A percentile compares a stretch with the other conserved stretches of the same genome.
Conservation (phyloP, 805 yeast species). For the Teunomyces barrocoloradensis region DNA sequence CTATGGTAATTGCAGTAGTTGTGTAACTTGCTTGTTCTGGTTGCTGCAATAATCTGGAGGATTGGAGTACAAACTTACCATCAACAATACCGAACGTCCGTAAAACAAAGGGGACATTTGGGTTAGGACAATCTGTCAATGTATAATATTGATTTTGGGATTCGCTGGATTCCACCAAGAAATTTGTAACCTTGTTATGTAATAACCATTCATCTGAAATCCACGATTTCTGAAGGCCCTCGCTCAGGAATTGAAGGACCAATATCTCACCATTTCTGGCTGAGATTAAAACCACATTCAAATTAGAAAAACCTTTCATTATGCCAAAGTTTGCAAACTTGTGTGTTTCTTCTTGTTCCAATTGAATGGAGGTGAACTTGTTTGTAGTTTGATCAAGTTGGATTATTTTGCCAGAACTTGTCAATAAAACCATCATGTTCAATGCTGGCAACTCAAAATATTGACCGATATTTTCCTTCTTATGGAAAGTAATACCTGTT, state of each 20-base stretch:
- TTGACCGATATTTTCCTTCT: slow-evolving; percentile 61
- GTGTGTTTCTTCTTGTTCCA: slow-evolving; percentile 5
- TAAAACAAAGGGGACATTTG: slow-evolving; percentile 50
- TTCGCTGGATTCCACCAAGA: slow-evolving; percentile 27
- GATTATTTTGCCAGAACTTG: slow-evolving; percentile 59
- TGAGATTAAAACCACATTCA: slow-evolving; percentile 26
- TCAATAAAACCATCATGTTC: slow-evolving; percentile 48
- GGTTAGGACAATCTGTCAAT: slow-evolving; percentile 67
- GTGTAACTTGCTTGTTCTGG: slow-evolving; percentile 51
- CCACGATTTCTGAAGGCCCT: slow-evolving; percentile 19
- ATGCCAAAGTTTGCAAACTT: slow-evolving; percentile 40
- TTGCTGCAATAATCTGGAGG: slow-evolving; percentile 29
- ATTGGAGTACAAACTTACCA: slow-evolving; percentile 18
- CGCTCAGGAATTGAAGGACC: slow-evolving; percentile 34
- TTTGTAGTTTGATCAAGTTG: slow-evolving; percentile 18
- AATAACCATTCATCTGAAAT: slow-evolving; percentile 18
- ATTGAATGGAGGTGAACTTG: neutral
- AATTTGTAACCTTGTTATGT: slow-evolving; percentile 50
- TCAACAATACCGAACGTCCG: slow-evolving; percentile 27
- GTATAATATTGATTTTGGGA: slow-evolving; percentile 26
- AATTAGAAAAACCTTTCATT: slow-evolving; percentile 38
- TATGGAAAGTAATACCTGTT: slow-evolving; percentile 24
- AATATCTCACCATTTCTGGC: slow-evolving; percentile 42
- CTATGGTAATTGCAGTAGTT: slow-evolving; percentile 54
- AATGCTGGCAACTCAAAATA: slow-evolving; percentile 45